A percentile compares a stretch with the other conserved stretches of the same genome.
Conservation (phyloP, 345 rosid species). For the Hevea brasiliensis region DNA sequence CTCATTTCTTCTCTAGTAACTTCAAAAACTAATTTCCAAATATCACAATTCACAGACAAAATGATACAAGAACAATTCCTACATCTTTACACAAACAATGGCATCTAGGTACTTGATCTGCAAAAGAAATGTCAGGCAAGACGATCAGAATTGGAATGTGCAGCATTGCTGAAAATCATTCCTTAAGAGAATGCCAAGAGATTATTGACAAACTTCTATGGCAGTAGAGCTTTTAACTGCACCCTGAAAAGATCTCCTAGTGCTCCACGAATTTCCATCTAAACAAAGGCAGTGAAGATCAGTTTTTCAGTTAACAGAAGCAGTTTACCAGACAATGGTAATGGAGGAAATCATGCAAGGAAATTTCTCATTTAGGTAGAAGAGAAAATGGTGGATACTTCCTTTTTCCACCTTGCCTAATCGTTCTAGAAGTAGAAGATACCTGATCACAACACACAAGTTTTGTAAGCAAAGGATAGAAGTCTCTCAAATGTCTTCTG, state of each 20-base stretch:
- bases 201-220: conserved; percentile 30
- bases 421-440: conserved; percentile 14
- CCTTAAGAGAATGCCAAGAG: not conserved
- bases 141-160: conserved; percentile 9
- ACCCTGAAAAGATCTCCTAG: conserved; percentile 79
- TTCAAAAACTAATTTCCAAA: conserved; percentile 3
- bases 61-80: conserved; percentile 1
- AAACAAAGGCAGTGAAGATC: conserved; percentile 18
- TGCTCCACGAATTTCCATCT: conserved; percentile 96
- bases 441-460: conserved; percentile 98
- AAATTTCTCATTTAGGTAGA: not conserved
- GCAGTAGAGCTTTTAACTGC: conserved; percentile 80
- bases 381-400: not conserved
- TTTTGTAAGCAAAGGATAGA: conserved; percentile 84
- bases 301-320: not conserved
- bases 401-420: not conserved
- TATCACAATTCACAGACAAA: not conserved
- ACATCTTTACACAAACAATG: conserved; percentile 4
- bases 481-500: conserved; percentile 80
- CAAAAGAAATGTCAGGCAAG: not conserved
- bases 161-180: conserved; percentile 26
- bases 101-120: not conserved
- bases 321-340: too few relatives aligned
- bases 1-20: not conserved
- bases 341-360: not conserved